These are phyloP conservation scores for Aspergillus phoenicis DNA, from an alignment of 2,329 filamentous ascomycete genomes.

Conservation along the genomic window DNA sequence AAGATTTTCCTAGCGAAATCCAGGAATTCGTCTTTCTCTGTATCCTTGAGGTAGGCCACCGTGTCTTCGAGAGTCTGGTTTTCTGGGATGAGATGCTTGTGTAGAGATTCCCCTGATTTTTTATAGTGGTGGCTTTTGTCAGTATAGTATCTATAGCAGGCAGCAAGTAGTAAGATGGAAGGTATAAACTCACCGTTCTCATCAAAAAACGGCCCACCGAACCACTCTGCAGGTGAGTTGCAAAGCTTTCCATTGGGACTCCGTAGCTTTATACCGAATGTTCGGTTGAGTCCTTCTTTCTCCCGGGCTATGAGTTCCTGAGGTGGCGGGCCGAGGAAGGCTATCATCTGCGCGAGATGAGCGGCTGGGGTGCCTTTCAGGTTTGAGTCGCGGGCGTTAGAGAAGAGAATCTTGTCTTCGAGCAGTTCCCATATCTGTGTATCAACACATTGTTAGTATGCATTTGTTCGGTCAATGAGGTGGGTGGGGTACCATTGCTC, in stretches of 20 bases:
- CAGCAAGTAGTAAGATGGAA: no score
- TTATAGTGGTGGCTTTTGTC: no score
- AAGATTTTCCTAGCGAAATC: background rate
- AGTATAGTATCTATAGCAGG: no score
- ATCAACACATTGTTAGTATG: background rate
- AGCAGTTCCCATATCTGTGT: background rate
- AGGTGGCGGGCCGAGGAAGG: background rate
- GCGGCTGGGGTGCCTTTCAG: background rate
- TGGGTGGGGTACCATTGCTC: slow-evolving; percentile 27
- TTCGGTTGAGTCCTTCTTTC: background rate
- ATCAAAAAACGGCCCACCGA: background rate
- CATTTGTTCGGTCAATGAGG: background rate
- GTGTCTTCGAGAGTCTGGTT: background rate
- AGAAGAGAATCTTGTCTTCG: background rate
- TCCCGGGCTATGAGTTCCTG: background rate
- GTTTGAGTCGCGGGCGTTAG: background rate
- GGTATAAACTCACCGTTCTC: background rate
- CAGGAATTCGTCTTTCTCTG: background rate
- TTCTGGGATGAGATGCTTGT: background rate
- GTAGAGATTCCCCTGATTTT: background rate
- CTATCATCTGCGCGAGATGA: background rate
- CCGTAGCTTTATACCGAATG: background rate
- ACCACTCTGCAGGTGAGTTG: background rate
- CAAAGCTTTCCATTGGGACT: background rate
- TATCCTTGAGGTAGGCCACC: background rate